Base-by-base conservation (phyloP, 2,329 filamentous ascomycete genomes). In the Monosporascus cannonballus region DNA sequence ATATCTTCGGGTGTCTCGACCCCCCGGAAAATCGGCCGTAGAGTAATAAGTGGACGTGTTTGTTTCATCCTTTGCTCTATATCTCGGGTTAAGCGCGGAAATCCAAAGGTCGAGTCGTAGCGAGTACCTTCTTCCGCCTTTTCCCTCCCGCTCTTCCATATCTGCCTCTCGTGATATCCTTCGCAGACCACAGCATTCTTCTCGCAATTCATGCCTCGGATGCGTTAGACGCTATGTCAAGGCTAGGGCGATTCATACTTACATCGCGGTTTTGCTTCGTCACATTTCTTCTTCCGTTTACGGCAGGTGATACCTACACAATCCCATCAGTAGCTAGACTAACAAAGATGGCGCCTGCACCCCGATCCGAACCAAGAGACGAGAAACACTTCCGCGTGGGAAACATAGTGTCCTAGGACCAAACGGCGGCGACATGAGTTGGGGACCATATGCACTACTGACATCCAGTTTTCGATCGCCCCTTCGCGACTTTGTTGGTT, bases 151-250 rank as follows among this genome's bases (percentile, higher is more conserved):
- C 89, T 92, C 69, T 86, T 90, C 91, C 91, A 96, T 50, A 90
- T 81, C 54, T 89, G 87, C 67, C 90, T 90, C 56, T 90, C 87
- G 49, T 89, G 89, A 65, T 96, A 96, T 14, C 91, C 91, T 71
- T 96, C 90, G 66, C 91, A 96, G 14, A 92, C 83, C 14, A 96
- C 89, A 8, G 90, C 90, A 67, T 96, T 96, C 77, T 96, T 96
- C 71, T 94, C 87, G 65, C 91, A 96, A 63, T 95, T 95, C 69
- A 90, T 78, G 62, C 89, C 87, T 90, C 53, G 52, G 58, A 68
- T 27, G 62, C 56, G 48, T 53, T 47, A 53, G 59, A 51, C 60
- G 30, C 9, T n/a, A 39, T 34, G 30, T 51, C 47, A 42, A 52
- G 50, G 34, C 22, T 56, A 3, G 20, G 3, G 37, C n/a, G 42